Percentiles rank a stretch among this genome's conserved stretches.
Evolutionary conservation across 192 early-diverging fungal genomes (phyloP).

Genomic region (Coemansia sp.): DNA sequence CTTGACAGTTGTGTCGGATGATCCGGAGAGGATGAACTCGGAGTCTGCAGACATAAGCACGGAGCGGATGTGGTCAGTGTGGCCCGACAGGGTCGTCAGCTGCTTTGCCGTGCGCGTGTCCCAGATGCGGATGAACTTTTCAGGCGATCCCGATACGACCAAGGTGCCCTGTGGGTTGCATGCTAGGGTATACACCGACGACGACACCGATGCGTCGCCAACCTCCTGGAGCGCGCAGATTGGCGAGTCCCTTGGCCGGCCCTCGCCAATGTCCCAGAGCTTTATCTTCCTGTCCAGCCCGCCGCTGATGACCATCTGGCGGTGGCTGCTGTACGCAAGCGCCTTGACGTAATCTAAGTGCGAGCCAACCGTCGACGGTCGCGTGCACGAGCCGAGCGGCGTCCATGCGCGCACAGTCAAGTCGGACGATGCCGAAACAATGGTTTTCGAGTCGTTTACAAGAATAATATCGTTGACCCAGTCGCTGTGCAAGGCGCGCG

Average conservation of each 20-base stretch:
- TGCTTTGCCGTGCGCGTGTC: conserved; percentile 77
- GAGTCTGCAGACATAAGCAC: conserved; percentile 88
- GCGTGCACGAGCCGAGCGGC: conserved; percentile 34
- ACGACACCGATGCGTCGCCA: conserved; percentile 37
- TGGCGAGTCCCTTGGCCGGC: conserved; percentile 54
- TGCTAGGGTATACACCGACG: conserved; percentile 89
- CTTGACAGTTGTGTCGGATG: conserved; percentile 94
- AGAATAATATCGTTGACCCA: conserved; percentile 94
- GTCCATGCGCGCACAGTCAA: conserved; percentile 77
- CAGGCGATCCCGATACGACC: conserved; percentile 90
- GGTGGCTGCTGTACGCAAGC: conserved; percentile 73
- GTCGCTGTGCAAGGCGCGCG: conserved; percentile 84
- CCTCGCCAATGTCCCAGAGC: conserved; percentile 84
- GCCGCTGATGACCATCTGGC: conserved; percentile 83
- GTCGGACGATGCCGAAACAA: conserved; percentile 91
- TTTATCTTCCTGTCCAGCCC: conserved; percentile 87
- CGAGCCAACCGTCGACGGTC: conserved; percentile 65
- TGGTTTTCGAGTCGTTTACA: conserved; percentile 45
- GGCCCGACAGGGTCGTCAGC: conserved; percentile 81
- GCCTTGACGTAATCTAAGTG: conserved; percentile 94
- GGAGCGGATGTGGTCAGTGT: conserved; percentile 95
- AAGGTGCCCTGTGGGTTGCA: conserved; percentile 76
- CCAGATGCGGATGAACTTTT: conserved; percentile 91
- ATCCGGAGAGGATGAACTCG: conserved; percentile 84
- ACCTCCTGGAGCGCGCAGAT: conserved; percentile 50